Evolutionary conservation across 1,284 basidiomycete species (phyloP).

Genomic region (Ceratobasidium sp.): DNA sequence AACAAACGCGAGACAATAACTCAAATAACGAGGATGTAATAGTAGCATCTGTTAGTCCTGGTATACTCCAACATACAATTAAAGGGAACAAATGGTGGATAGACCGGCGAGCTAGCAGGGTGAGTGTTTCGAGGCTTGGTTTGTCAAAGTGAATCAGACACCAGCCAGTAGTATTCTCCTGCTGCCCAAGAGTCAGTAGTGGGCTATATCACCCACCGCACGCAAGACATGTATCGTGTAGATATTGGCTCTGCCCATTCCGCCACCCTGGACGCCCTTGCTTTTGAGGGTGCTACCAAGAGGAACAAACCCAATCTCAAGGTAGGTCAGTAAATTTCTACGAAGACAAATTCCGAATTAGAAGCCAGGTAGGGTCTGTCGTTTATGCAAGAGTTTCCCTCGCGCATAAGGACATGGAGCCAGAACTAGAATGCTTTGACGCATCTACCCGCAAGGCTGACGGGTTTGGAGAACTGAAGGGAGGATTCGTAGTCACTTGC

Average conservation of each 20-base stretch:
- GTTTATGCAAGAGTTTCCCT: slow-evolving; percentile 86
- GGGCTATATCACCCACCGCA: slow-evolving; percentile 74
- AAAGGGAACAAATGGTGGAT: slow-evolving; percentile 84
- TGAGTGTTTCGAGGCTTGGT: slow-evolving; percentile 57
- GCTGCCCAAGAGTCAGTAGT: slow-evolving; percentile 84
- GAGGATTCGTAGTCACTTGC: slow-evolving; percentile 80
- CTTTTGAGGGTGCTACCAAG: slow-evolving; percentile 89
- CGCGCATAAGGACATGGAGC: slow-evolving; percentile 90
- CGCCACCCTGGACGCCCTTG: slow-evolving; percentile 81
- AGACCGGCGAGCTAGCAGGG: slow-evolving; percentile 80
- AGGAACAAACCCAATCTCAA: slow-evolving; percentile 86
- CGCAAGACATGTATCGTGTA: slow-evolving; percentile 82
- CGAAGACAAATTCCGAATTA: neutral
- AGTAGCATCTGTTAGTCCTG: slow-evolving; percentile 76
- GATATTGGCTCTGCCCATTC: slow-evolving; percentile 85
- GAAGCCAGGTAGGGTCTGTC: slow-evolving; percentile 76
- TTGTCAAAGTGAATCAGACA: neutral
- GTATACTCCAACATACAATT: slow-evolving; percentile 73
- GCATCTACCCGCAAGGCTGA: slow-evolving; percentile 85
- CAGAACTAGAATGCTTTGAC: slow-evolving; percentile 89
- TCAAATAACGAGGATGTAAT: slow-evolving; percentile 52
- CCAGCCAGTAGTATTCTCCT: slow-evolving; percentile 77
- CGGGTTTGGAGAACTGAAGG: slow-evolving; percentile 85
- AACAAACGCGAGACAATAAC: slow-evolving; percentile 62
- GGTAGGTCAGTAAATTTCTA: slow-evolving; percentile 59